A percentile compares a stretch with the other conserved stretches of the same genome.
Conservation (phyloP, 2,329 filamentous ascomycete genomes). For the Raffaelea arxii region DNA sequence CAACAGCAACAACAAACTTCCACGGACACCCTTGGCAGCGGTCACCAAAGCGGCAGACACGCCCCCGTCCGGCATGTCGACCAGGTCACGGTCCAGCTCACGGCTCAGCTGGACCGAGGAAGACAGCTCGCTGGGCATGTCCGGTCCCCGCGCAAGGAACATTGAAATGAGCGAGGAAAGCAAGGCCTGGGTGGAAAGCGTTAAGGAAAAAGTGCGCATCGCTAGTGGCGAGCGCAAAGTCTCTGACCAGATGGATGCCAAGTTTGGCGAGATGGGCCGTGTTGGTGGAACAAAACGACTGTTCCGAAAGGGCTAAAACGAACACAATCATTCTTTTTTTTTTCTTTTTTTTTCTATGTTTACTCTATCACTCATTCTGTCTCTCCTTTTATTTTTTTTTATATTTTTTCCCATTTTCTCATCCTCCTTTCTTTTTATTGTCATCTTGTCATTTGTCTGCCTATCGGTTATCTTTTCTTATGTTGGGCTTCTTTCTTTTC, state of each 20-base stretch:
- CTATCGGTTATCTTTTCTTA: neutral
- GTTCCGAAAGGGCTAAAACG: conserved; percentile 34
- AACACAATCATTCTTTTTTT: neutral
- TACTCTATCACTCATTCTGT: neutral
- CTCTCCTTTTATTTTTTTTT: neutral
- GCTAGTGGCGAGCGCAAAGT: conserved; percentile 50
- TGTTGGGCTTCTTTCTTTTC: neutral
- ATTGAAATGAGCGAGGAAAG: conserved; percentile 63
- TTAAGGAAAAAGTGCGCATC: conserved; percentile 68
- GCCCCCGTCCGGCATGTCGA: conserved; percentile 34
- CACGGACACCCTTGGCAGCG: conserved; percentile 32
- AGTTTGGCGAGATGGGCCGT: conserved; percentile 62
- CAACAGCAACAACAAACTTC: neutral
- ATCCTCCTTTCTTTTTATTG: neutral
- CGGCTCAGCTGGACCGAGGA: conserved; percentile 44
- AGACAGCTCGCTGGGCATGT: conserved; percentile 55
- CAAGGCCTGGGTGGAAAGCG: conserved; percentile 70
- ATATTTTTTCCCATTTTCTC: neutral
- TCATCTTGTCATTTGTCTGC: too few species aligned
- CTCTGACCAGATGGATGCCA: conserved; percentile 22
- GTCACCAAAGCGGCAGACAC: conserved; percentile 25
- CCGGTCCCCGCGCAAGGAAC: conserved; percentile 57
- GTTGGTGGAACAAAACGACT: conserved; percentile 65
- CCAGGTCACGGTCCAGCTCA: conserved; percentile 41
- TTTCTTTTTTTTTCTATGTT: neutral